Evolutionary conservation across 257 asterid species (phyloP).

Genomic region (Vinca minor): DNA sequence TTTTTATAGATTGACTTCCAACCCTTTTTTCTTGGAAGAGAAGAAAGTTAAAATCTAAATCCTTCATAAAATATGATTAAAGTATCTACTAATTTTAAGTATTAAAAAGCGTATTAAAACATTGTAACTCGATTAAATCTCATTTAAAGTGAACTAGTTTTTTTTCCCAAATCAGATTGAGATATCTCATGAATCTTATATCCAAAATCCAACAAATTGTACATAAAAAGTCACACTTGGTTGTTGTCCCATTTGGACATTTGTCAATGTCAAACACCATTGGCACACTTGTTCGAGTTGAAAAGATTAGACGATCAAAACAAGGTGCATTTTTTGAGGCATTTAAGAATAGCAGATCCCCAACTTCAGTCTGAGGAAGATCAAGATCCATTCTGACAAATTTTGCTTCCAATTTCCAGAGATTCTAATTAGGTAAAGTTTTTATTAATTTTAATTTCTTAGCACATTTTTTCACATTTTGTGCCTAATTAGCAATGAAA

Average conservation of each 20-base stretch:
- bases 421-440: conserved; percentile 9
- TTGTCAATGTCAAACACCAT: neutral
- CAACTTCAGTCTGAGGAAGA: conserved; percentile 11
- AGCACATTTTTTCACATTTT: neutral
- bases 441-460: neutral
- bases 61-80: no score
- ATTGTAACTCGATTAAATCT: no score
- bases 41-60: no score
- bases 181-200: neutral
- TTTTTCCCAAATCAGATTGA: neutral
- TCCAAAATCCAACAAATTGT: neutral
- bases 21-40: no score
- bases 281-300: conserved; percentile 6
- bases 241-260: conserved; percentile 16
- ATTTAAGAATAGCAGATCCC: conserved; percentile 3
- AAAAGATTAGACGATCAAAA: conserved; percentile 16
- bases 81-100: no score
- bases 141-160: no score
- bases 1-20: no score
- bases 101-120: no score
- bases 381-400: neutral
- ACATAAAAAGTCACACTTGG: no score
- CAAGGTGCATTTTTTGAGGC: conserved; percentile 16
- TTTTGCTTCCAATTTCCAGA: conserved; percentile 10
- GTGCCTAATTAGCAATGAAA: neutral